Evolutionary conservation across 768 basidiomycete species (phyloP), one percentile per base, ranked within the genome.

Genomic region (Tulasnella sp.): DNA sequence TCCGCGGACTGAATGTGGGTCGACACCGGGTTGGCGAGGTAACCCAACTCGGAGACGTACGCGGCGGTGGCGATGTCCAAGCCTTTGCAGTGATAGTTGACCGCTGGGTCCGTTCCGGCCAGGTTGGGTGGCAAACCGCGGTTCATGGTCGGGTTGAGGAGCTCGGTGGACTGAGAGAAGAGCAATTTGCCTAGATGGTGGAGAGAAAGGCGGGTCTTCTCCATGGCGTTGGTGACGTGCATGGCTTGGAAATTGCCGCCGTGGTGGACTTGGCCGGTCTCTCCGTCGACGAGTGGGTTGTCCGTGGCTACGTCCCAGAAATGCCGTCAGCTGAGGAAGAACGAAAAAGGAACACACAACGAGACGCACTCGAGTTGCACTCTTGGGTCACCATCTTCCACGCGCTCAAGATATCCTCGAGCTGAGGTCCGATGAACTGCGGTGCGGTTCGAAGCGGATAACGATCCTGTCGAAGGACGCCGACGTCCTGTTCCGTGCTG

Each of bases 201-300:
- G n/a, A 91, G 81, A 26, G 84, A 83, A 32, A 90, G 83, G 36
- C 92, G 89, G 19, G 90, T 90, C 79, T 92, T 92, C 79, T 94
- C 92, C 90, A 94, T 93, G 16, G 88, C 87, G 71, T 91, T 92
- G 8, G 91, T 91, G 44, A 94, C 87, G 3, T 91, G 83, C 85
- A 92, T 90, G 0, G 91, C 91, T 78, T 94, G 92, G 86, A 95
- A 95, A 78, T 94, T 94, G 17, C 93, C 93, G 36, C 91, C 93
- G 71, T 93, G 85, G 78, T 93, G 90, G 22, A 93, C 83, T 67
- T 81, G 81, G 1, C 87, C 87, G 5, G 85, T 86, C 75, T 87
- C 84, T 52, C 84, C 83, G 74, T 95, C 90, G 42, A 94, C 83
- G 8, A 95, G 85, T 1, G 93, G 93, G 77, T 95, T 95, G 78